Conservation (phyloP, 495 filamentous ascomycete genomes). For the Cetradonia linearis region DNA sequence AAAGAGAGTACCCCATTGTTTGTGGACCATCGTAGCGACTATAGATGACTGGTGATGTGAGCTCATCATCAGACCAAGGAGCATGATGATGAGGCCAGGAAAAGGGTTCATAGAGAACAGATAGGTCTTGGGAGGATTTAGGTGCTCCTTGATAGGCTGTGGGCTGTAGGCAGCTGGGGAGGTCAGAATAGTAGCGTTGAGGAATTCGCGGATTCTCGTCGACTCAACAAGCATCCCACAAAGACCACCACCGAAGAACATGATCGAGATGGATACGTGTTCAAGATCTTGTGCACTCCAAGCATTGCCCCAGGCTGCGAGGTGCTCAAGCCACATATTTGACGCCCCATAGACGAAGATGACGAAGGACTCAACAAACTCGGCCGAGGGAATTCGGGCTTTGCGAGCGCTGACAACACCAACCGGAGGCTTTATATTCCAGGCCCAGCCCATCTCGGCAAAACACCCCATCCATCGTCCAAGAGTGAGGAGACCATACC, state of each 20-base stretch:
- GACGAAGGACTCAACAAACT: constrained; percentile 78
- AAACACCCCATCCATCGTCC: constrained; percentile 88
- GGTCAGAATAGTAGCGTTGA: constrained; percentile 54
- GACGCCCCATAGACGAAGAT: constrained; percentile 83
- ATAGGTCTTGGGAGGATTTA: constrained; percentile 56
- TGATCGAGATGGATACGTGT: constrained; percentile 82
- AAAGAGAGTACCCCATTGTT: constrained; percentile 85
- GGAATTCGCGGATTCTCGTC: constrained; percentile 50
- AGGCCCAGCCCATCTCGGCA: constrained; percentile 87
- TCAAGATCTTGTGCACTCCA: constrained; percentile 80
- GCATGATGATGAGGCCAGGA: constrained; percentile 72
- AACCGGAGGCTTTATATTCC: constrained; percentile 66
- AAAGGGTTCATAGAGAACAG: constrained; percentile 77
- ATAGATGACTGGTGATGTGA: constrained; percentile 78
- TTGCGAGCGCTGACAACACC: constrained; percentile 48
- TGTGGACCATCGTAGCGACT: constrained; percentile 86
- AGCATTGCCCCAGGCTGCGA: constrained; percentile 54
- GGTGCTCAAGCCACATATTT: constrained; percentile 89
- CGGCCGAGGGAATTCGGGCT: constrained; percentile 61
- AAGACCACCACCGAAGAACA: constrained; percentile 93
- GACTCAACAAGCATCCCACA: constrained; percentile 94
- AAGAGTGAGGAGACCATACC: constrained; percentile 81
- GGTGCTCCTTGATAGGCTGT: constrained; percentile 34
- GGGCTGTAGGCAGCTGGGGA: constrained; percentile 30
- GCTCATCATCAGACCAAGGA: constrained; percentile 90